Conservation (phyloP, 371 early-diverging fungal genomes). For the Catenaria anguillulae region DNA sequence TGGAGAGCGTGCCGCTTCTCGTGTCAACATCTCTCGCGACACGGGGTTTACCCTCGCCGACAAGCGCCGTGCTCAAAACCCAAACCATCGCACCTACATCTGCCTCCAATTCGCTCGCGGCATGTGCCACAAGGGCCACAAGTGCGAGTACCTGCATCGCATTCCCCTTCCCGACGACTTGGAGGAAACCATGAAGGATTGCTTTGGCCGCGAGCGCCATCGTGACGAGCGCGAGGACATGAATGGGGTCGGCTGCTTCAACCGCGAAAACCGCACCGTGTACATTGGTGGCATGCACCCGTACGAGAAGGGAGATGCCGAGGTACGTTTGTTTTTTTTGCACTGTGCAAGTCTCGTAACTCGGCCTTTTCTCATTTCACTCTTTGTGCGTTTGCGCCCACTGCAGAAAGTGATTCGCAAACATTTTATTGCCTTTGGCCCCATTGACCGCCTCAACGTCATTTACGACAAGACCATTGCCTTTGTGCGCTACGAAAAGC, state of each 20-base stretch:
- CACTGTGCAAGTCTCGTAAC: background rate
- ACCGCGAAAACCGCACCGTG: constrained; percentile 51
- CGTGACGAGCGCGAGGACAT: constrained; percentile 69
- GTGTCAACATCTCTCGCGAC: constrained; percentile 50
- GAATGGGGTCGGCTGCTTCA: constrained; percentile 77
- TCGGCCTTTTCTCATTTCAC: too few species aligned
- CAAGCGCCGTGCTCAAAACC: constrained; percentile 25
- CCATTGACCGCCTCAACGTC: constrained; percentile 20
- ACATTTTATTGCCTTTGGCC: background rate
- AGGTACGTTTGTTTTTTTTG: background rate
- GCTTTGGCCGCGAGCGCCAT: constrained; percentile 62
- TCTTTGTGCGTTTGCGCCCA: too few species aligned
- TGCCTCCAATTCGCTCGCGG: constrained; percentile 74
- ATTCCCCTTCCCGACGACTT: constrained; percentile 48
- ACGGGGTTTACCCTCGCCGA: constrained; percentile 57
- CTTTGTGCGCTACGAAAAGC: constrained; percentile 55
- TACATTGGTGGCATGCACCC: constrained; percentile 58
- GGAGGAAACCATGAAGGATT: constrained; percentile 51
- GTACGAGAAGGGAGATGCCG: constrained; percentile 20
- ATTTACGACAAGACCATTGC: constrained; percentile 57
- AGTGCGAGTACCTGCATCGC: constrained; percentile 60
- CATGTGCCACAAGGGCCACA: constrained; percentile 53
- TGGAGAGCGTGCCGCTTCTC: constrained; percentile 41
- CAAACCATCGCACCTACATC: constrained; percentile 31
- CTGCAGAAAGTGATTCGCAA: background rate